phyloP scores from a whole-genome alignment of 2,329 filamentous ascomycete genomes.

The Pseudogymnoascus sp. region DNA sequence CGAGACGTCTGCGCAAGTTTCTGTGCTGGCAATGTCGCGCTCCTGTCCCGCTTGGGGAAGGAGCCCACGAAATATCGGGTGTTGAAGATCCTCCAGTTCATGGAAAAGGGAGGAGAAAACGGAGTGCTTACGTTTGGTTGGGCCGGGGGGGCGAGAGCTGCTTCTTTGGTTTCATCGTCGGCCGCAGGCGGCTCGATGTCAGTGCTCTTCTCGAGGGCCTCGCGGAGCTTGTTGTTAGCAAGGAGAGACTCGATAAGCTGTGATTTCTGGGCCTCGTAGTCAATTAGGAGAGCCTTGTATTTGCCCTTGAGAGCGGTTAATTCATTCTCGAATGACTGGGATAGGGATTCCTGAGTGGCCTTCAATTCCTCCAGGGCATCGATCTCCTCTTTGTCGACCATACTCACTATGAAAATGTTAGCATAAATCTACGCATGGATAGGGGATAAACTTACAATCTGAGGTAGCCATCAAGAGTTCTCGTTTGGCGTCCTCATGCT shows the following conservation, averaged over 20 bases:
- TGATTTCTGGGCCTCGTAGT: constrained; percentile 49
- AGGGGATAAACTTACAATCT: constrained; percentile 37
- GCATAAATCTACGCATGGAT: constrained; percentile 5
- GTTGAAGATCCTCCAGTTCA: constrained; percentile 3
- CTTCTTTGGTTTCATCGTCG: background rate
- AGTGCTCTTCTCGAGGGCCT: constrained; percentile 34
- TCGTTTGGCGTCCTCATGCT: constrained; percentile 46
- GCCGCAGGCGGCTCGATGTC: background rate
- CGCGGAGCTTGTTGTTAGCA: constrained; percentile 51
- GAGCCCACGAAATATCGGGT: constrained; percentile 3
- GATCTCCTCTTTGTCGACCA: constrained; percentile 45
- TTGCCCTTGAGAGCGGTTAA: constrained; percentile 47
- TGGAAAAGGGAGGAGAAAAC: background rate
- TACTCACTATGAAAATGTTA: constrained; percentile 37
- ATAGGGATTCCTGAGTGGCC: constrained; percentile 50
- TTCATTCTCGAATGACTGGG: constrained; percentile 49
- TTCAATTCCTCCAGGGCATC: constrained; percentile 51
- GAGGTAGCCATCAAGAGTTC: constrained; percentile 45
- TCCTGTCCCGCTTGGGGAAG: background rate
- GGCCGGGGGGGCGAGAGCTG: background rate
- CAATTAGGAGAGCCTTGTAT: constrained; percentile 39
- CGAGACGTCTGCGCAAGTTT: background rate
- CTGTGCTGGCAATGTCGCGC: background rate
- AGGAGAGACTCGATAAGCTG: constrained; percentile 53
- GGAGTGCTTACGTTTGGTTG: constrained; percentile 3